Percentiles rank a stretch among this genome's conserved stretches.
These are phyloP conservation scores for Jimgerdemannia flammicorona DNA, from an alignment of 192 early-diverging fungal genomes.

Conservation along the genomic window DNA sequence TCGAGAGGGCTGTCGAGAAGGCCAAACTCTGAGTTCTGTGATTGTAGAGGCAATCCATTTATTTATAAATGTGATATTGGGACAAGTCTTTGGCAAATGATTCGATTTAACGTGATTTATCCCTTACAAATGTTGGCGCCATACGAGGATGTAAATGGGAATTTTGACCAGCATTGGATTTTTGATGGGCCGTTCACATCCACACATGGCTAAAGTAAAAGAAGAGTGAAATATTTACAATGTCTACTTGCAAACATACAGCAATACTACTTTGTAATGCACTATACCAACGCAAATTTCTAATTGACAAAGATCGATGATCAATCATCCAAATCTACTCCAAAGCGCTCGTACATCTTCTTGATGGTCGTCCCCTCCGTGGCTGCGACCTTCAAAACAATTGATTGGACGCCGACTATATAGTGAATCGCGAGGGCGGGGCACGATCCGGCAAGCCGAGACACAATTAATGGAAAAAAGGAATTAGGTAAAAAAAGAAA, in stretches of 20 bases:
- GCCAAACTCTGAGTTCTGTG: neutral
- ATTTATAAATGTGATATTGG: neutral
- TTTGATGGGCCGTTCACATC: too few relatives aligned
- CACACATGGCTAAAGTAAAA: too few relatives aligned
- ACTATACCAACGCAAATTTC: too few relatives aligned
- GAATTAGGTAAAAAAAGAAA: conserved; percentile 1
- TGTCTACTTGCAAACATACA: too few relatives aligned
- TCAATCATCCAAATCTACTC: conserved; percentile 28
- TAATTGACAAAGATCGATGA: neutral
- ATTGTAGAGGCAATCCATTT: too few relatives aligned
- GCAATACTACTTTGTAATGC: too few relatives aligned
- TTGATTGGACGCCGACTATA: conserved; percentile 10
- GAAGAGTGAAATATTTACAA: too few relatives aligned
- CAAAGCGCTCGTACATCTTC: conserved; percentile 50
- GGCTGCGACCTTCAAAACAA: conserved; percentile 39
- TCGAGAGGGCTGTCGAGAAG: neutral
- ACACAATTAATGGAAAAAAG: neutral
- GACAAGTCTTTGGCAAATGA: neutral
- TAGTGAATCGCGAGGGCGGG: conserved; percentile 20
- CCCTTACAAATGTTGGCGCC: too few relatives aligned
- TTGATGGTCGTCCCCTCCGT: conserved; percentile 53
- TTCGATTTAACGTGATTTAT: neutral
- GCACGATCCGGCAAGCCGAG: neutral
- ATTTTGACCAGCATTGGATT: too few relatives aligned
- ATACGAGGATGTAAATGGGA: too few relatives aligned